Evolutionary conservation across 2,329 filamentous ascomycete species (phyloP).

Genomic region (Epichloe coenophiala): DNA sequence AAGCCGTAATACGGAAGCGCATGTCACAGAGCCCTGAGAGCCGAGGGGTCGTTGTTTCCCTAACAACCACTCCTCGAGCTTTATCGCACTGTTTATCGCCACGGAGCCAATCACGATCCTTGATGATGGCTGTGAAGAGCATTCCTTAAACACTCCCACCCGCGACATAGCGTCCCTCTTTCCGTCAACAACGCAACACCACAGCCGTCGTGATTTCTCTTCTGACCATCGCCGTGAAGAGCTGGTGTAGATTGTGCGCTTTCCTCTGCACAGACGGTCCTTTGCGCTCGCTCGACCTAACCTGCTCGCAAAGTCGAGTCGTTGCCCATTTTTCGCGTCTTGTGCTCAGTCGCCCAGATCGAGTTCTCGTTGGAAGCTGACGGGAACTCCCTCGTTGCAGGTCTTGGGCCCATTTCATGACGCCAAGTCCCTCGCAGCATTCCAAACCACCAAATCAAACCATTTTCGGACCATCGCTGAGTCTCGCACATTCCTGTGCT

Average conservation of each 20-base stretch:
- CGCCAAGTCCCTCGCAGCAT: constrained; percentile 12
- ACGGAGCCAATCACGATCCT: constrained; percentile 5
- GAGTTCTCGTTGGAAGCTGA: background rate
- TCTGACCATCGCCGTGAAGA: background rate
- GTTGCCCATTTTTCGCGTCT: background rate
- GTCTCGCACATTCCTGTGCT: constrained; percentile 15
- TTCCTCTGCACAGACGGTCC: background rate
- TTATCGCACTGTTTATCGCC: constrained; percentile 4
- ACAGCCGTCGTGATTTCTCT: background rate
- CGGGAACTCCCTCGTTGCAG: background rate
- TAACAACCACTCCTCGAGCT: background rate
- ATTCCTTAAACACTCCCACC: constrained; percentile 7
- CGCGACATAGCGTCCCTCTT: background rate
- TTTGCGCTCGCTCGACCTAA: background rate
- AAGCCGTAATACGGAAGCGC: background rate
- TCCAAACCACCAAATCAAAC: constrained; percentile 11
- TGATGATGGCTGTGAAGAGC: background rate
- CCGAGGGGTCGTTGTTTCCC: constrained; percentile 1
- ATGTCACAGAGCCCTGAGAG: too few species aligned
- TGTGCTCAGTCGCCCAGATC: background rate
- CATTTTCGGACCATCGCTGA: constrained; percentile 5
- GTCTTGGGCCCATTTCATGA: background rate
- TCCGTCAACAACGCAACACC: background rate
- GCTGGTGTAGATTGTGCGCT: background rate
- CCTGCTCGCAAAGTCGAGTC: background rate